phyloP scores from a whole-genome alignment of 768 basidiomycete genomes.

The Lactarius tabidus region DNA sequence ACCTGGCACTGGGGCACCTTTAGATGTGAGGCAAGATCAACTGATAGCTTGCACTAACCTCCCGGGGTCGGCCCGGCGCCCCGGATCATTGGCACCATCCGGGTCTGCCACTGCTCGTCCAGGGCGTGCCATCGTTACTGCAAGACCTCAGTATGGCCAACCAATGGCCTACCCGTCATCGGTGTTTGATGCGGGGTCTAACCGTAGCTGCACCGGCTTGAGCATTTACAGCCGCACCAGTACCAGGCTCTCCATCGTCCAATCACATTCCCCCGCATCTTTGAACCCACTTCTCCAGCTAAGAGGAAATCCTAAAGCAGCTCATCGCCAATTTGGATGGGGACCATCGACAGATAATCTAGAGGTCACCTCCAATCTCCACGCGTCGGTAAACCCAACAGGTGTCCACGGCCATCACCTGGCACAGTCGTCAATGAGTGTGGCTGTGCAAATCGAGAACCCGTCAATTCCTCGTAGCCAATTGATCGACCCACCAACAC shows the following conservation, averaged over 20 bases:
- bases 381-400: background rate
- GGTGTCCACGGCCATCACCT: background rate
- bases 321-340: conserved; percentile 1
- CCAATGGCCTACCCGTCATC: background rate
- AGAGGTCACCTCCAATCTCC: background rate
- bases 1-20: background rate
- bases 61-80: background rate
- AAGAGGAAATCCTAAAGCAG: background rate
- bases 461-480: background rate
- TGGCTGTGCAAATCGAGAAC: background rate
- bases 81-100: background rate
- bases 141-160: background rate
- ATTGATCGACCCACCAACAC: no score
- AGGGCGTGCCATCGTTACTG: background rate
- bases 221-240: background rate
- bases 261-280: background rate
- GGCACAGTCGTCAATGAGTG: background rate
- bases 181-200: background rate
- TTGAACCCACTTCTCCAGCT: background rate
- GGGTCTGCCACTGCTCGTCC: background rate
- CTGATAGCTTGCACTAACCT: background rate
- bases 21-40: background rate
- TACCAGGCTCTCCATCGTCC: background rate
- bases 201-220: background rate
- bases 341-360: background rate